Percentiles rank a stretch among this genome's conserved stretches.
phyloP scores from a whole-genome alignment of 1,284 basidiomycete genomes.

The Macrocybe sp. region DNA sequence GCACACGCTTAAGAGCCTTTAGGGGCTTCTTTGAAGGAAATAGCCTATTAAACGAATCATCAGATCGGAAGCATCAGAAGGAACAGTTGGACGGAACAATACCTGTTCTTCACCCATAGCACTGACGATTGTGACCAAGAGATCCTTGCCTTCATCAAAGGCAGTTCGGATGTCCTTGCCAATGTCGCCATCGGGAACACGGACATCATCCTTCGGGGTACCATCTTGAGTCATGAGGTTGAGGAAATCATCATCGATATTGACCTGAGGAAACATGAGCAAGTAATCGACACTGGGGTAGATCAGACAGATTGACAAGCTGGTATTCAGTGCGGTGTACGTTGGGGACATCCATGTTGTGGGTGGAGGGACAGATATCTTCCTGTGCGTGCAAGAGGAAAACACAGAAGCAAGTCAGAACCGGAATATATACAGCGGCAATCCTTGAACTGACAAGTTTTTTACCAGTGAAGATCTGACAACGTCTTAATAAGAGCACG shows the following conservation, averaged over 20 bases:
- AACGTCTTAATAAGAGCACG: background rate
- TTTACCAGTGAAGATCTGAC: slow-evolving; percentile 92
- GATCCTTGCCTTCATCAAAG: slow-evolving; percentile 88
- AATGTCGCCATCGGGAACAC: slow-evolving; percentile 83
- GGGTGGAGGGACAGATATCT: slow-evolving; percentile 98
- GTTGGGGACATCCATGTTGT: slow-evolving; percentile 99
- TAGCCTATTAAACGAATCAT: slow-evolving; percentile 44
- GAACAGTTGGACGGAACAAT: slow-evolving; percentile 11
- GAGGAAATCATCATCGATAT: slow-evolving; percentile 89
- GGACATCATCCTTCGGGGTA: slow-evolving; percentile 90
- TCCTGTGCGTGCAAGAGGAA: slow-evolving; percentile 50
- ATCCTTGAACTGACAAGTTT: slow-evolving; percentile 60
- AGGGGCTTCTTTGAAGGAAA: slow-evolving; percentile 83
- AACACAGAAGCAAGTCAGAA: too few species aligned
- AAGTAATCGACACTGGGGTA: slow-evolving; percentile 5
- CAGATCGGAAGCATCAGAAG: slow-evolving; percentile 1
- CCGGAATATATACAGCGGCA: background rate
- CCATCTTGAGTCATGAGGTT: slow-evolving; percentile 92
- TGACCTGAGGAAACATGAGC: slow-evolving; percentile 45
- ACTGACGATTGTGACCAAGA: slow-evolving; percentile 84
- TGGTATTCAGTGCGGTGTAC: slow-evolving; percentile 90
- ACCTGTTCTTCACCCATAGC: slow-evolving; percentile 94
- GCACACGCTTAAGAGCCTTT: slow-evolving; percentile 34
- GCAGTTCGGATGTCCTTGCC: slow-evolving; percentile 70
- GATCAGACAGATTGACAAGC: slow-evolving; percentile 54